Percentiles rank a stretch among this genome's conserved stretches.
Conservation (phyloP, 495 filamentous ascomycete species). For the Penicillium alfredii region DNA sequence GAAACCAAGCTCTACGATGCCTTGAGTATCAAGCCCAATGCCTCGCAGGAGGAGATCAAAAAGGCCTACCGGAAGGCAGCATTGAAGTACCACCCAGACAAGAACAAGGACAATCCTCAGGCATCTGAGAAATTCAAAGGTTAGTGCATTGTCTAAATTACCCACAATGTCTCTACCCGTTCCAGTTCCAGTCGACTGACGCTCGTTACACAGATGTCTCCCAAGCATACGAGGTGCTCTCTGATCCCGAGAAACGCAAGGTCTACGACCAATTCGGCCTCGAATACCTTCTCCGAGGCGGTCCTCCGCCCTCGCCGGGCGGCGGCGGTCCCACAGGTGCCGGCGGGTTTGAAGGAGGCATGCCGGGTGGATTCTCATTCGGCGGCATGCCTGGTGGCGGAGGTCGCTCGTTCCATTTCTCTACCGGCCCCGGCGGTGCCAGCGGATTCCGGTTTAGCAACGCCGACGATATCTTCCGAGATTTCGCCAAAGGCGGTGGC, state of each 20-base stretch:
- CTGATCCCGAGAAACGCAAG: constrained; percentile 94
- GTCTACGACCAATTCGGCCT: constrained; percentile 92
- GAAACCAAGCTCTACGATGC: constrained; percentile 83
- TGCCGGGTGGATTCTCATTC: constrained; percentile 52
- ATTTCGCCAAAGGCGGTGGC: constrained; percentile 59
- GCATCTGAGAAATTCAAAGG: constrained; percentile 86
- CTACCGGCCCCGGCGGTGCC: constrained; percentile 50
- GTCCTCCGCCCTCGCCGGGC: constrained; percentile 59
- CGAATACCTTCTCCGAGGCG: constrained; percentile 85
- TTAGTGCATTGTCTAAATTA: constrained; percentile 20
- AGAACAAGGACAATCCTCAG: constrained; percentile 85
- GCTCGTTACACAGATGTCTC: constrained; percentile 79
- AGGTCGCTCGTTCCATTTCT: constrained; percentile 71
- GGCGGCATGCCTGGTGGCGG: constrained; percentile 52
- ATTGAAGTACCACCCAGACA: constrained; percentile 92
- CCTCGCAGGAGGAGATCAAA: constrained; percentile 90
- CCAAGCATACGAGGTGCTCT: constrained; percentile 96
- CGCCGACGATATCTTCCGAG: constrained; percentile 76
- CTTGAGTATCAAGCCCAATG: constrained; percentile 67
- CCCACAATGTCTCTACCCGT: no score
- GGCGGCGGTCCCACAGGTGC: constrained; percentile 43
- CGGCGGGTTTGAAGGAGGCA: constrained; percentile 49
- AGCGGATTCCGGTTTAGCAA: constrained; percentile 71
- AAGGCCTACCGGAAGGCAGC: constrained; percentile 94
- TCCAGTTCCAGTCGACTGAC: no score